Conservation (phyloP, 768 basidiomycete species). For the Boletus pseudo-olivaceus region DNA sequence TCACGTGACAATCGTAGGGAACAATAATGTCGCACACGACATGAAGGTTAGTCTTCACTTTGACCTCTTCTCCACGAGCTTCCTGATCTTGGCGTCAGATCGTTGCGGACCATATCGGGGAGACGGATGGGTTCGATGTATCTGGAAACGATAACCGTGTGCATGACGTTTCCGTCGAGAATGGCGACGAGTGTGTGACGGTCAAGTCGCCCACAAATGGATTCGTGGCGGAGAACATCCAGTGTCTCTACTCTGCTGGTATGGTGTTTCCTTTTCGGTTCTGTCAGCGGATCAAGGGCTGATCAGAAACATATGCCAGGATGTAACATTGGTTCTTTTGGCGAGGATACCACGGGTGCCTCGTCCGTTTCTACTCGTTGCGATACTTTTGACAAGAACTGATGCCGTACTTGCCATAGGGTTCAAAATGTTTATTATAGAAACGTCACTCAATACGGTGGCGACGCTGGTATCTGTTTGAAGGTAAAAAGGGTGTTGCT, state of each 20-base stretch:
- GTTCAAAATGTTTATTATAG: conserved; percentile 11
- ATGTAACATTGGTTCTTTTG: conserved; percentile 16
- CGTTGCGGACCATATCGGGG: conserved; percentile 12
- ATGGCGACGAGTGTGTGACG: conserved; percentile 32
- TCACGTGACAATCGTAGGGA: conserved; percentile 7
- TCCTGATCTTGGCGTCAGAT: neutral
- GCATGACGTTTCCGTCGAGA: conserved; percentile 34
- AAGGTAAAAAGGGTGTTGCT: conserved; percentile 1
- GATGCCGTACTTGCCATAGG: neutral
- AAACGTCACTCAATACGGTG: neutral
- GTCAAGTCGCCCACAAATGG: conserved; percentile 31
- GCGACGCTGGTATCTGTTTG: conserved; percentile 1
- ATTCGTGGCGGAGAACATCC: conserved; percentile 11
- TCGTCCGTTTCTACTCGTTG: neutral
- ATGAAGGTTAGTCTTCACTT: conserved; percentile 2
- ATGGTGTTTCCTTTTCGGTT: neutral
- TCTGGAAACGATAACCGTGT: conserved; percentile 31
- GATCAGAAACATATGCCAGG: conserved; percentile 2
- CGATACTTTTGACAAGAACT: neutral
- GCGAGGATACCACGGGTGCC: neutral
- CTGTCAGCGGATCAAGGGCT: neutral
- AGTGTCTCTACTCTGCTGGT: conserved; percentile 10
- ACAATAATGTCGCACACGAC: conserved; percentile 7
- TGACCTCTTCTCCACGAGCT: neutral
- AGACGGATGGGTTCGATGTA: conserved; percentile 12